Percentiles rank a stretch among this genome's conserved stretches.
Evolutionary conservation across 257 asterid genomes (phyloP).

Genomic region (Eustoma russellianum): DNA sequence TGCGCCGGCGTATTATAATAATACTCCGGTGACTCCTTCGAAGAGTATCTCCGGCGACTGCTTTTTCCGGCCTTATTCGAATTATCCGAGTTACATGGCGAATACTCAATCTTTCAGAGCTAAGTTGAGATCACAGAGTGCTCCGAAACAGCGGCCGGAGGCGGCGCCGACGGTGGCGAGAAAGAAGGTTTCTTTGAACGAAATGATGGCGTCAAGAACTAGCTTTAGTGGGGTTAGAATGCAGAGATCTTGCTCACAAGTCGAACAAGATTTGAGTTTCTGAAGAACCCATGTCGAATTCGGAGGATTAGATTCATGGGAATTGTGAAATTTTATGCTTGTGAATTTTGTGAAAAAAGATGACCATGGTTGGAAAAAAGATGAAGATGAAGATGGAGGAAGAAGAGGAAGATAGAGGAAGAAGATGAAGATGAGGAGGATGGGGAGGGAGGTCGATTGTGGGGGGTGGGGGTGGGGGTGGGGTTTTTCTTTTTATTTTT

Average conservation of each 20-base stretch:
- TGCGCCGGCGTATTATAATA: slow-evolving; percentile 12
- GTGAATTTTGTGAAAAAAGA: no score
- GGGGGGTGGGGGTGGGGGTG: no score
- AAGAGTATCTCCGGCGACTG: slow-evolving; percentile 74
- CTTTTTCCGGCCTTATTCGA: slow-evolving; percentile 45
- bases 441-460: no score
- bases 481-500: no score
- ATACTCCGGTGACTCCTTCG: slow-evolving; percentile 41
- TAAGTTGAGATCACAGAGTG: slow-evolving; percentile 71
- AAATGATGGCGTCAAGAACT: slow-evolving; percentile 70
- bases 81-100: slow-evolving; percentile 67
- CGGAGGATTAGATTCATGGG: neutral
- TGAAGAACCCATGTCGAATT: slow-evolving; percentile 4
- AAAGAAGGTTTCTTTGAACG: slow-evolving; percentile 54
- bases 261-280: slow-evolving; percentile 43
- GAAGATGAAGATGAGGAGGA: no score
- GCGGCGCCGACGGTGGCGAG: slow-evolving; percentile 27
- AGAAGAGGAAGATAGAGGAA: no score
- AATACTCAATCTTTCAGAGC: slow-evolving; percentile 72
- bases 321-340: no score
- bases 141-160: slow-evolving; percentile 79
- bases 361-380: no score
- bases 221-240: slow-evolving; percentile 87
- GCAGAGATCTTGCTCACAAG: slow-evolving; percentile 61
- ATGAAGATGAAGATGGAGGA: no score